Evolutionary conservation across 352 stramenopile species (phyloP), one percentile per base, ranked within the genome.

Genomic region (Phytophthora lateralis): DNA sequence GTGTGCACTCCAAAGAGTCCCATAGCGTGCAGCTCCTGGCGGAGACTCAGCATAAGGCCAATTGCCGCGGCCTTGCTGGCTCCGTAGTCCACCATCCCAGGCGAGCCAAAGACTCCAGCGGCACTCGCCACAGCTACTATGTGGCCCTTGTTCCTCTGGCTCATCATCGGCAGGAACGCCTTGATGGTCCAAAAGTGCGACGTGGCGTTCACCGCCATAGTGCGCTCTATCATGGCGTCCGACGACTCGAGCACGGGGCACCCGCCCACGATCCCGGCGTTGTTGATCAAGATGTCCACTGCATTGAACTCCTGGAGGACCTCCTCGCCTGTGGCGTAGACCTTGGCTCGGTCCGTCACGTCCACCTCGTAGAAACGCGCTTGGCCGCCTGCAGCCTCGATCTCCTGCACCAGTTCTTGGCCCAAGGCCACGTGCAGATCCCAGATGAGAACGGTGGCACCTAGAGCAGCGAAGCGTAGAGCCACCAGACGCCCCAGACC

Each of bases 101-200:
- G 65, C n/a, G 69, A 75, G 15, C 71, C 72, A 43, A 78, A 80
- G 38, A 84, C 56, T 2, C 71, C 77, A 4, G 76, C 77, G 20
- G 75, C 66, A 65, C 73, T 83, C 17, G 77, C 63, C 24, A 86
- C 66, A 18, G 69, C 72, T 39, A 86, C 77, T 15, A 86, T 76
- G 61, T 83, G 72, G 21, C 77, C 77, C 41, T 70, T 75, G 45
- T 78, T 58, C 15, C 66, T 45, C 51, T 69, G 43, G 14, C 63
- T 55, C 77, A 86, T 86, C 45, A 51, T 55, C 14, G 77, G 77
- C 39, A 86, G 45, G 45, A 84, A 80, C 1, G 64, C 63, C 50
- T 78, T 79, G 39, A 80, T 78, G 34, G 73, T 82, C 71, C 73
- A 84, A 50, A 83, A 86, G 48, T 86, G 77, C 24, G 74, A 66